A percentile compares a stretch with the other conserved stretches of the same genome.
Evolutionary conservation across 495 filamentous ascomycete genomes (phyloP).

Genomic region (Amniculicola lignicola): DNA sequence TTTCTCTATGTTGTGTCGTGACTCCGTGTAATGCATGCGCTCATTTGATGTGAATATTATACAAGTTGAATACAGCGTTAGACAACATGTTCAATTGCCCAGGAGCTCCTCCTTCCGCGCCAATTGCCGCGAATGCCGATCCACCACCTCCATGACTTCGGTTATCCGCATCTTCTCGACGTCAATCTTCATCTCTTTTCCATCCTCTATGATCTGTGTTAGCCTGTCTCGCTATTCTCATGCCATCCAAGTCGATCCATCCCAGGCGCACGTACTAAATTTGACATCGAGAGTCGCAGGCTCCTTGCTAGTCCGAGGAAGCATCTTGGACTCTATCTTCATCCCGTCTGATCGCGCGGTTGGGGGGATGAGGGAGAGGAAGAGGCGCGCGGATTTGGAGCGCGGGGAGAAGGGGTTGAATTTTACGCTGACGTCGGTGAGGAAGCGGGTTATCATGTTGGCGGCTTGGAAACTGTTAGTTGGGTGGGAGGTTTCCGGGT

Average conservation of each 20-base stretch:
- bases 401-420: slow-evolving; percentile 88
- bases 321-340: slow-evolving; percentile 74
- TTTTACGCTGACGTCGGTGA: slow-evolving; percentile 74
- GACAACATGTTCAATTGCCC: slow-evolving; percentile 19
- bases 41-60: too few species aligned
- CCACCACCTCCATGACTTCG: slow-evolving; percentile 82
- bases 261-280: slow-evolving; percentile 63
- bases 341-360: slow-evolving; percentile 65
- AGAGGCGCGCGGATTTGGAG: slow-evolving; percentile 75
- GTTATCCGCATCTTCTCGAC: slow-evolving; percentile 76
- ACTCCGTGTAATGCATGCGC: slow-evolving; percentile 18
- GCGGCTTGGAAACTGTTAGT: too few species aligned
- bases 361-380: slow-evolving; percentile 83
- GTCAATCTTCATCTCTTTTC: slow-evolving; percentile 70
- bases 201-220: slow-evolving; percentile 59
- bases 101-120: slow-evolving; percentile 74
- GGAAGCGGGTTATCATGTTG: slow-evolving; percentile 82
- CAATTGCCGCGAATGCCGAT: slow-evolving; percentile 78
- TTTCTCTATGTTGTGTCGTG: slow-evolving; percentile 3
- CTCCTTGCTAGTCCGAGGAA: slow-evolving; percentile 60
- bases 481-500: too few species aligned
- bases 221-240: slow-evolving; percentile 7
- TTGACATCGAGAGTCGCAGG: slow-evolving; percentile 67
- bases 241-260: neutral
- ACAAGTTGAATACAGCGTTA: too few species aligned